Base-by-base conservation (phyloP, 352 stramenopile genomes). In the Peronospora tabacina region DNA sequence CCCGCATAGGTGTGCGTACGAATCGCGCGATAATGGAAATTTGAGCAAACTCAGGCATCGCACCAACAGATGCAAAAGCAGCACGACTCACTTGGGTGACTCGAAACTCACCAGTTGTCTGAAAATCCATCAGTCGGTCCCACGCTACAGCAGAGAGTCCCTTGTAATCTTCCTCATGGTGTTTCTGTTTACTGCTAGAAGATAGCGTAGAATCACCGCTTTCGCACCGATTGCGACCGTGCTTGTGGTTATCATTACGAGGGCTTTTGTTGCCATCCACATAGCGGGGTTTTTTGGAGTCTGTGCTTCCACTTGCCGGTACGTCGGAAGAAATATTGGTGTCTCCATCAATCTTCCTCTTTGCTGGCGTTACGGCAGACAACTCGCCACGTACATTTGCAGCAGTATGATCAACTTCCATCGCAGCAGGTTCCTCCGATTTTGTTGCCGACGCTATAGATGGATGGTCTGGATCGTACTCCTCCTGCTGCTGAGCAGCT, bases 101-200 rank as follows among this genome's bases (percentile, higher is more conserved):
- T 16, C 57, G 49, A 35, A 92, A 92, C 16, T 84, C 71, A 20
- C 65, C 59, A 1, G 42, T 66, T 2, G 70, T 70, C 56, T 88
- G 68, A 39, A 87, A 86, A 40, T 90, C 79, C 64, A 84, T 74
- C 5, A 92, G 66, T 3, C 78, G 81, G 42, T 89, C 79, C 76
- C 74, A 92, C 3, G 77, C 76, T 6, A 73, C 67, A 34, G 74
- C 65, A 20, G 69, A 58, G 6, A 91, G 61, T 4, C 78, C 78
- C 34, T 83, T 80, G 41, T 72, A 63, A 30, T 81, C 65, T 15
- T 72, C 60, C 22, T 63, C 35, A 12, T 52, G 46, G 16, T 53
- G 43, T 10, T 68, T 52, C 11, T 48, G 17, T 56, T 50, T 52
- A 19, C 42, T 66, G n/a, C 38, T 68, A 16, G 39, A 20, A 5